Base-by-base conservation (phyloP, 352 stramenopile genomes). In the Phytophthora ohioensis region DNA sequence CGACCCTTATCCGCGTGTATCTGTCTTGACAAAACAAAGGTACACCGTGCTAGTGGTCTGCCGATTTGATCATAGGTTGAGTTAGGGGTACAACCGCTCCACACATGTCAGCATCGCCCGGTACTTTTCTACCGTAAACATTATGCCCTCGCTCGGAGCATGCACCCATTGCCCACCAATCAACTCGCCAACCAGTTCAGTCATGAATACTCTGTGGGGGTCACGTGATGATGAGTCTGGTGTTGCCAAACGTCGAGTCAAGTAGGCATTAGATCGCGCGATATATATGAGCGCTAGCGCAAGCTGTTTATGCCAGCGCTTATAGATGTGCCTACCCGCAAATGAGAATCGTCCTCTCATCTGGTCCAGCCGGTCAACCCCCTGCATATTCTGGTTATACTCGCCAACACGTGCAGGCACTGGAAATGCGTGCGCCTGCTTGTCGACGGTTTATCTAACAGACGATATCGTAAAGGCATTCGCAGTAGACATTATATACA, bases 341-440 rank as follows among this genome's bases (percentile, higher is more conserved):
- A 80, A 8, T 32, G 65, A 80, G 32, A 77, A 84, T 1, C 54
- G 39, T 12, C 31, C 51, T 42, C 67, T 41, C 15, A 84, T 49
- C 49, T 84, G 73, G 51, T 81, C 73, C n/a, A 68, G 21, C 2
- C 67, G 5, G 15, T 84, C 76, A 0, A 79, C 73, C 0, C 73
- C 76, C 53, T 84, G 69, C 73, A 81, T 79, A n/a, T 70, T 31
- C 10, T 65, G 4, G 35, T 48, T 58, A 58, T 81, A 84, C 34
- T 75, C 9, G 4, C 52, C 61, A n/a, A 75, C 43, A 38, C 60
- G 70, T 11, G 36, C 69, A n/a, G 76, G 72, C 4, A 63, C 62
- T 38, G 45, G 42, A 43, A 72, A 76, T 15, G 54, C 31, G 41
- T 11, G 10, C 5, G 3, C 7, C 3, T 69, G 4, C 13, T 49